Base-by-base conservation (phyloP, 176 grass and related monocot species). In the Bromus sterilis region DNA sequence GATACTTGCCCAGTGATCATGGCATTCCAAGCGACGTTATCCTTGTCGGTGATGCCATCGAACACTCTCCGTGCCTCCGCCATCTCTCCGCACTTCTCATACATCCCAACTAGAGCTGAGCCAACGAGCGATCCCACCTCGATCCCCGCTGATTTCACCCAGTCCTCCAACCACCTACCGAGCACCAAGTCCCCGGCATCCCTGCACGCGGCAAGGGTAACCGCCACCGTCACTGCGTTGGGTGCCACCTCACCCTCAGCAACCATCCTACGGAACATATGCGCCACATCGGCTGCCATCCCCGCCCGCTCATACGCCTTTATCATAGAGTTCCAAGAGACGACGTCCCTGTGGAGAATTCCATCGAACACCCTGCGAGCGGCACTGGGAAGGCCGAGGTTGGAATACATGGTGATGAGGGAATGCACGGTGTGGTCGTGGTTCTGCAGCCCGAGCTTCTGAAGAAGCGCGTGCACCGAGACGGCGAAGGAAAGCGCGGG, bases 1-100 rank as follows among this genome's bases (percentile, higher is more conserved):
- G 43, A 74, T 79, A 82, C 86, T 87, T 91, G 66, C 91, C 94
- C 91, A n/a, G 91, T 92, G 83, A 97, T 94, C 89, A 97, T 97
- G 39, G 91, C 82, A 60, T 94, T 97, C 94, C 94, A 97, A 11
- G 81, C 70, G 21, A 90, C 91, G 0, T 43, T 39, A 71, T 92
- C 91, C 84, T 92, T 97, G 6, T 79, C 69, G 6, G 6, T 11
- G 53, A 90, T 71, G 56, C 55, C 48, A 53, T 97, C 67, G 43
- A 97, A 97, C 63, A 97, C 76, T 9, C 82, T 77, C 26, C 72
- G 78, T 15, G 91, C 89, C 18, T 89, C 85, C 1, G 11, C 61
- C 23, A 90, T 77, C 82, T 85, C 80, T 2, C 94, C 91, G 9
- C 94, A 97, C 63, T 97, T 94, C 37, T 83, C 87, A 63, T 97